Base-by-base conservation (phyloP, 2,329 filamentous ascomycete species). In the Alternaria angustiovoidea region DNA sequence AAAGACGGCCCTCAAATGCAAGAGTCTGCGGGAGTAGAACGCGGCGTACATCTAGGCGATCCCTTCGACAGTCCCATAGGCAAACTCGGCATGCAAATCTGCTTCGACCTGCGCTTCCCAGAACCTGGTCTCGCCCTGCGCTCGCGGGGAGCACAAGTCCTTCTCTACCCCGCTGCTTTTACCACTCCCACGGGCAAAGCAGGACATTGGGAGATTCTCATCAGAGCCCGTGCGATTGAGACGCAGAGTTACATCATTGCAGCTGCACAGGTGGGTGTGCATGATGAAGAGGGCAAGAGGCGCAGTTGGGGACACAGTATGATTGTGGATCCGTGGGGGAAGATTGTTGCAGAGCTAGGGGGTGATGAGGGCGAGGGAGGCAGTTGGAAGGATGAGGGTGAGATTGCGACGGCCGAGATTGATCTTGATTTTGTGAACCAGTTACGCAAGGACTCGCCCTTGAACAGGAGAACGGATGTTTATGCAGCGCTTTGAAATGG, bases 91-190 rank as follows among this genome's bases (percentile, higher is more conserved):
- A 84, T 90, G 62, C 84, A 91, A 54, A 96, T 97, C 63, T 97
- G 94, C 81, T 97, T 97, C 77, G 94, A 97, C 80, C 80, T 97
- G 63, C 88, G 93, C 1, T 96, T 95, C 74, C 87, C 93, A 0
- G 92, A 96, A 74, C 86, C 91, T 8, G 86, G 88, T 0, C 78
- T 95, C 9, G 84, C 87, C 1, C 84, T 96, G 18, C 86, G 87
- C 28, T 81, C 86, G 7, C 86, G 87, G 56, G 83, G 85, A 22
- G 92, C 93, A 2, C 88, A 97, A 63, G 82, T 97, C 54, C 82
- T 97, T 51, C 88, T 92, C 0, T 97, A 94, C 74, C 94, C 94
- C 0, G 94, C 91, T 6, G 94, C 94, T 4, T 98, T 97, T 74
- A 97, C 94, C 0, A 85, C 96, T 0, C 88, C 90, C 1, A 97